Percentiles rank a stretch among this genome's conserved stretches.
Conservation (phyloP, 2,329 filamentous ascomycete genomes). For the Trichophyton mentagrophytes region DNA sequence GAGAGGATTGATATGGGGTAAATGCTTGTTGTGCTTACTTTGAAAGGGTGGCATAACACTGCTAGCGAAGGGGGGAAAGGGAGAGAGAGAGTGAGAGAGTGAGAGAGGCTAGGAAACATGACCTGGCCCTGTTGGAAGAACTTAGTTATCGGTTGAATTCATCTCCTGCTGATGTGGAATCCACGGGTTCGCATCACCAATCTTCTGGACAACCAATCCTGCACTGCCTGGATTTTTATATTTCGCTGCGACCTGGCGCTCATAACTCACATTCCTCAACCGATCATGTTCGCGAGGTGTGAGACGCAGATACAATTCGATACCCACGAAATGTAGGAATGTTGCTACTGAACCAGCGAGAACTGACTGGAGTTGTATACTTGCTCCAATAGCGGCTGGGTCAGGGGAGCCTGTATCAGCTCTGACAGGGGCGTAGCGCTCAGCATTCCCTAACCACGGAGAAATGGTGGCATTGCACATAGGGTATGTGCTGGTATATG, state of each 20-base stretch:
- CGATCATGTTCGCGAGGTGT: slow-evolving; percentile 44
- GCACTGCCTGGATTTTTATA: slow-evolving; percentile 38
- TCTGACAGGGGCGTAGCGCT: background rate
- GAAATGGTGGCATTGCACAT: background rate
- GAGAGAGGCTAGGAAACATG: no score
- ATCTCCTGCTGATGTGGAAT: background rate
- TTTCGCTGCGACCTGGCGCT: slow-evolving; percentile 44
- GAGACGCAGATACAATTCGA: slow-evolving; percentile 40
- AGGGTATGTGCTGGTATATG: background rate
- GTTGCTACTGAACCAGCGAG: slow-evolving; percentile 28
- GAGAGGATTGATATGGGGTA: no score
- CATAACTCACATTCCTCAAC: slow-evolving; percentile 43
- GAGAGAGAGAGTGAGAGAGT: no score
- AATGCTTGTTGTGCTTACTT: no score
- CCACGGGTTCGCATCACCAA: background rate
- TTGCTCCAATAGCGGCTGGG: background rate
- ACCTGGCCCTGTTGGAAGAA: background rate
- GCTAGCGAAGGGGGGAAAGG: no score
- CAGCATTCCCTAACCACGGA: background rate
- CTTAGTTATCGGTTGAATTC: background rate
- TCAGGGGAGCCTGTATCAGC: background rate
- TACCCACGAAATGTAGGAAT: slow-evolving; percentile 37
- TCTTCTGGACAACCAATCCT: slow-evolving; percentile 27
- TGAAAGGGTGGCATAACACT: no score
- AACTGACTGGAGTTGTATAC: background rate